Conservation (phyloP, 371 early-diverging fungal species). For the Mortierella sp. region DNA sequence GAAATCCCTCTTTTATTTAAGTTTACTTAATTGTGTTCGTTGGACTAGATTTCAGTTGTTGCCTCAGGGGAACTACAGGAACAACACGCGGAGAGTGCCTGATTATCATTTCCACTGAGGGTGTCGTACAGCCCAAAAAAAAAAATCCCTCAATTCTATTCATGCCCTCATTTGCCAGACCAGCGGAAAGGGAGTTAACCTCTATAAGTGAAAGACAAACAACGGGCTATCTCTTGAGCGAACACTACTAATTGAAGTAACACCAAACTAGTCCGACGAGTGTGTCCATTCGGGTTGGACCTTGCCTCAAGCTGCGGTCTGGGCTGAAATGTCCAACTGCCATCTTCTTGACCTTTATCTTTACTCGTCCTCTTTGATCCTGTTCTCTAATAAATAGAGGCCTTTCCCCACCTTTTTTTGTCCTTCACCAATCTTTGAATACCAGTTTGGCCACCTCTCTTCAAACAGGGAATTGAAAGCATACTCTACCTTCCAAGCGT, state of each 20-base stretch:
- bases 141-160: constrained; percentile 13
- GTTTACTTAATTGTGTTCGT: not conserved
- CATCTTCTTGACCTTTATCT: not conserved
- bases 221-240: not conserved
- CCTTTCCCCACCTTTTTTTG: not conserved
- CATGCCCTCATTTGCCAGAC: not conserved
- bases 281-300: not conserved
- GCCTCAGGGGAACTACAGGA: not conserved
- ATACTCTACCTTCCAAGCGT: constrained; percentile 1
- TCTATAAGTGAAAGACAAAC: constrained; percentile 3
- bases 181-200: not conserved
- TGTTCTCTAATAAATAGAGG: constrained; percentile 8
- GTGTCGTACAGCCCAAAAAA: not conserved
- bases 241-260: not conserved
- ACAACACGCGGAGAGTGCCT: not conserved
- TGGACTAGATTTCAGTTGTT: not conserved
- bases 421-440: constrained; percentile 4
- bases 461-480: constrained; percentile 9
- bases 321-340: not conserved
- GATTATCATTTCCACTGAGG: too few relatives aligned
- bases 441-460: constrained; percentile 13
- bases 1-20: constrained; percentile 24
- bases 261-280: not conserved
- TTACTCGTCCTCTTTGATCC: not conserved
- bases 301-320: not conserved